A percentile compares a stretch with the other conserved stretches of the same genome.
These are phyloP conservation scores for Neurospora terricola DNA, from an alignment of 495 filamentous ascomycete genomes.

Conservation along the genomic window DNA sequence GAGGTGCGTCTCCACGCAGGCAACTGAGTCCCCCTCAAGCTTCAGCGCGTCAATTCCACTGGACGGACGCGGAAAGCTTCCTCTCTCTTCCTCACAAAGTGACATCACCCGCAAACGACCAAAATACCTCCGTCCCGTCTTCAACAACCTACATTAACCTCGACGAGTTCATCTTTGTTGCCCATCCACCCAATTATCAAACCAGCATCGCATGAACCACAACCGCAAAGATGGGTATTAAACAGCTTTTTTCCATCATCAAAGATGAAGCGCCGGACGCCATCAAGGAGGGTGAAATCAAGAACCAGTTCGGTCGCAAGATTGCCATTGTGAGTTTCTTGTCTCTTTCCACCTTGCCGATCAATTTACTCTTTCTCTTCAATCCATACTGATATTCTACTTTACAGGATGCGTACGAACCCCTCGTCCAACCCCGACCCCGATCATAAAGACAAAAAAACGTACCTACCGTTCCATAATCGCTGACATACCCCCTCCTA, in stretches of 20 bases:
- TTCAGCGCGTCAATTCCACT: conserved; percentile 1
- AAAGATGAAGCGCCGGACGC: conserved; percentile 86
- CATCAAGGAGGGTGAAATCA: conserved; percentile 94
- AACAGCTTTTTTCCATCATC: conserved; percentile 77
- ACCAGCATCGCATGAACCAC: background rate
- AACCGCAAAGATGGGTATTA: conserved; percentile 69
- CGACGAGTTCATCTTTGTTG: too few species aligned
- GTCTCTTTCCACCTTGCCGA: background rate
- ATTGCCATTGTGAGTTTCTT: conserved; percentile 73
- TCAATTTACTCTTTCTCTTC: conserved; percentile 9
- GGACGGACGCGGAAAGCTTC: background rate
- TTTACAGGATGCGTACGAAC: conserved; percentile 71
- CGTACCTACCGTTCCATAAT: background rate
- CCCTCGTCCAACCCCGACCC: background rate
- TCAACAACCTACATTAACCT: background rate
- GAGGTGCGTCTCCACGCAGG: background rate
- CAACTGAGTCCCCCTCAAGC: background rate
- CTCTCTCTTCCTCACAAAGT: background rate
- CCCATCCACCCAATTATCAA: too few species aligned
- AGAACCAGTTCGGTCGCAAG: conserved; percentile 95
- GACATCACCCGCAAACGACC: background rate
- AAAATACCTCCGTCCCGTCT: background rate
- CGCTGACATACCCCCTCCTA: conserved; percentile 14
- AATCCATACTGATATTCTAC: background rate
- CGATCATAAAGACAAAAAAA: background rate